Percentiles rank a stretch among this genome's conserved stretches.
Conservation (phyloP, 306 rosid genomes). For the Vigna hirtella region DNA sequence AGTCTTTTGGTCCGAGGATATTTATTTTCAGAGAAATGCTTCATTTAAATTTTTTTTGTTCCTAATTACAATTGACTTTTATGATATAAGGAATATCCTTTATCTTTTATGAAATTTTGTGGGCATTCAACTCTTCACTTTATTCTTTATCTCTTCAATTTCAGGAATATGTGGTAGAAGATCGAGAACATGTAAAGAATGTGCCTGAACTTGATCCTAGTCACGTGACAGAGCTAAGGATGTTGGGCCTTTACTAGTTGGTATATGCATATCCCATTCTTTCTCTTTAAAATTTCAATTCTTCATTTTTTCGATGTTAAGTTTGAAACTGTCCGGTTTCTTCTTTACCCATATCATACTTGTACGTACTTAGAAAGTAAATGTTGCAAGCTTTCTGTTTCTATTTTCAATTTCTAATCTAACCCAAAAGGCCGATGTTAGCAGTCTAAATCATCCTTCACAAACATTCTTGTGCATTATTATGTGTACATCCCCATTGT, state of each 20-base stretch:
- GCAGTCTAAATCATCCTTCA: slow-evolving; percentile 20
- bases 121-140: slow-evolving; percentile 33
- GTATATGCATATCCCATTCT: slow-evolving; percentile 42
- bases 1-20: slow-evolving; percentile 33
- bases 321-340: slow-evolving; percentile 34
- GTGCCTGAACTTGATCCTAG: slow-evolving; percentile 91
- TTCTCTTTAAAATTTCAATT: slow-evolving; percentile 16
- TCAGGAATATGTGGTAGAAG: slow-evolving; percentile 96
- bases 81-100: slow-evolving; percentile 19
- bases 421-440: background rate
- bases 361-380: background rate
- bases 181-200: slow-evolving; percentile 53
- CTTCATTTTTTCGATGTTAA: slow-evolving; percentile 22
- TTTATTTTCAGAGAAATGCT: slow-evolving; percentile 34
- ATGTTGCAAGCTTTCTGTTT: slow-evolving; percentile 10
- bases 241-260: slow-evolving; percentile 91
- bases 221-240: slow-evolving; percentile 89
- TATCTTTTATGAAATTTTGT: slow-evolving; percentile 8
- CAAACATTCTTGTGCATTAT: slow-evolving; percentile 24
- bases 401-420: background rate
- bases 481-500: background rate
- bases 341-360: slow-evolving; percentile 10
- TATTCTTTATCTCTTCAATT: slow-evolving; percentile 32
- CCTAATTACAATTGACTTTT: slow-evolving; percentile 10
- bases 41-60: slow-evolving; percentile 4